Evolutionary conservation across 139 green algal species (phyloP).

Genomic region (Eudorina sp.): DNA sequence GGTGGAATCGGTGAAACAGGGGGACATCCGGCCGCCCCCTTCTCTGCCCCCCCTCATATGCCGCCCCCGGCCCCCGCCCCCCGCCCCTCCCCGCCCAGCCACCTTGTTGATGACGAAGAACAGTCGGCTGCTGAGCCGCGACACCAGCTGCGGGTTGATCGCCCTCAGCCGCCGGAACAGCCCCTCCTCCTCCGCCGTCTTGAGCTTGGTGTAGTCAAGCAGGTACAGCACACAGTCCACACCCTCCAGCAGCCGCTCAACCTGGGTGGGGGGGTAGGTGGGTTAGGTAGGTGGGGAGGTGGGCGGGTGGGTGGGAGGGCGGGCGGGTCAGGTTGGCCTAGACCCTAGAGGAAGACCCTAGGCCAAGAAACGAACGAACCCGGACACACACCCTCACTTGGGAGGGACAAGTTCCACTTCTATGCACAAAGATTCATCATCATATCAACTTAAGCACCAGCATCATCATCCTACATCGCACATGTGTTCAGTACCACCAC

Average conservation of each 20-base stretch:
- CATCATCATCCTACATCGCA: too few relatives aligned
- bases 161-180: constrained; percentile 70
- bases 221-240: constrained; percentile 82
- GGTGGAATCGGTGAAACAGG: too few relatives aligned
- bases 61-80: too few relatives aligned
- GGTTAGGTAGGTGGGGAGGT: background rate
- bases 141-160: constrained; percentile 80
- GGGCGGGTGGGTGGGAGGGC: background rate
- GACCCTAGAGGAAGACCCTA: background rate
- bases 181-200: constrained; percentile 79
- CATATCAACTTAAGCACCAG: too few relatives aligned
- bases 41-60: too few relatives aligned
- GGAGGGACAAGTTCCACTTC: too few relatives aligned
- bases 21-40: too few relatives aligned
- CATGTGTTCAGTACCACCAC: too few relatives aligned
- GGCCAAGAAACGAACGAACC: too few relatives aligned
- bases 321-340: background rate
- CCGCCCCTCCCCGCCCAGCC: background rate
- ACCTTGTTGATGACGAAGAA: constrained; percentile 80
- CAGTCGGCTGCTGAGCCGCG: constrained; percentile 66
- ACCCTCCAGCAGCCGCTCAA: constrained; percentile 80
- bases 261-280: constrained; percentile 47
- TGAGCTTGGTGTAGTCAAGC: constrained; percentile 89
- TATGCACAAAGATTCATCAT: too few relatives aligned
- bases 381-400: too few relatives aligned